Evolutionary conservation across 2,329 filamentous ascomycete species (phyloP), one percentile per base, ranked within the genome.

Genomic region (Colletotrichum camelliae): DNA sequence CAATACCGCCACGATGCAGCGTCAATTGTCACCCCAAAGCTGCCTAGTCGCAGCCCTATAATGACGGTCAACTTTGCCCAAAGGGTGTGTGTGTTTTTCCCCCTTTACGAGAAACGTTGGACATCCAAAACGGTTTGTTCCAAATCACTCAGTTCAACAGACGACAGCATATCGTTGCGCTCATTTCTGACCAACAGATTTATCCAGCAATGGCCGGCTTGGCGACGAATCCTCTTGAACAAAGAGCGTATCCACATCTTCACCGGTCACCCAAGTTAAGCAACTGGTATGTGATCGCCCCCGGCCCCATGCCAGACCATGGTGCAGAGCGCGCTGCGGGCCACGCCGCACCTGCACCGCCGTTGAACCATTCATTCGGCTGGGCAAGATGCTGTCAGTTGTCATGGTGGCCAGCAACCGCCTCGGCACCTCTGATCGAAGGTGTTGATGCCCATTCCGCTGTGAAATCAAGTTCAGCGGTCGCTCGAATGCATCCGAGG

Each of bases 251-350:
- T 73, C 73, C 73, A 75, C 73, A 68, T 39, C 73, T 52, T 75
- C 69, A 75, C 73, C 73, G 73, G 70, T 75, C 73, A 35, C 24
- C 72, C 72, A 72, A 72, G 61, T 75, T 67, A 18, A 72, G 57
- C 57, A 60, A 27, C 24, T 48, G 29, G n/a, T 73, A 37, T 48
- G 37, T 55, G 69, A 72, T 73, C 57, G 62, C 57, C 64, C 55
- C 70, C 35, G 24, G 33, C 66, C 66, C 66, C 65, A 57, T 67
- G 68, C 68, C 55, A 60, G 62, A 52, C 33, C 12, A 66, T n/a
- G 48, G 4, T 55, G 37, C 52, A 67, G 58, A 24, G n/a, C 35
- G 67, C 33, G 18, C 43, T 64, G 71, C 66, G 55, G 70, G 57
- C 71, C 57, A 43, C 67, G 66, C 58, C 57, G 57, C 15, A 65